Evolutionary conservation across 2,329 filamentous ascomycete species (phyloP).

Genomic region (Cryphonectria nitschkei): DNA sequence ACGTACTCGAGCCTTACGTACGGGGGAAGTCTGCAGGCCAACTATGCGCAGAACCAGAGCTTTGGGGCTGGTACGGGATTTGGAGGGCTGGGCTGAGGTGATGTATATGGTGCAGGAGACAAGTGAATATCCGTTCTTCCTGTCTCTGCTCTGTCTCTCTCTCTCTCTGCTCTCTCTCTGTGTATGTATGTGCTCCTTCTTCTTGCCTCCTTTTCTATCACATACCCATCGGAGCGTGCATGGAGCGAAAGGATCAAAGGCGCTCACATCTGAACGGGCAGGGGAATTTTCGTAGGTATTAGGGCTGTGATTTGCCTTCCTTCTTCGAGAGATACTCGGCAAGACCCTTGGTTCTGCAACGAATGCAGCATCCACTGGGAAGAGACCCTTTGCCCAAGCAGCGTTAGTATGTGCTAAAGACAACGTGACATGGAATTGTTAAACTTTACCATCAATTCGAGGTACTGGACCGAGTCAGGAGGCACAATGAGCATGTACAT

Average conservation of each 20-base stretch:
- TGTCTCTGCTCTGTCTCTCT: too few relatives aligned
- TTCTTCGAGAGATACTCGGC: neutral
- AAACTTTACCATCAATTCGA: too few relatives aligned
- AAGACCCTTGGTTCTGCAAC: neutral
- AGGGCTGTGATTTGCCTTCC: neutral
- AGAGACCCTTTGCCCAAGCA: neutral
- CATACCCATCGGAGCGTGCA: neutral
- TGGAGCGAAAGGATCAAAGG: neutral
- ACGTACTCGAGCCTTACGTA: slow-evolving; percentile 29
- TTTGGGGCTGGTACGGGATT: slow-evolving; percentile 5
- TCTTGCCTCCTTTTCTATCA: neutral
- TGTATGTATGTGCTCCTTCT: too few relatives aligned
- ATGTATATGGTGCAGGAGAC: neutral
- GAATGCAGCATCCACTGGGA: neutral
- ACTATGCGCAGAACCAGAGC: slow-evolving; percentile 28
- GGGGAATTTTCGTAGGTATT: neutral
- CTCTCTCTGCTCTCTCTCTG: neutral
- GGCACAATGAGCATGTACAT: too few relatives aligned
- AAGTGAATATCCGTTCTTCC: neutral
- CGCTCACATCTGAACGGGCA: neutral
- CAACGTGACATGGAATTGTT: too few relatives aligned
- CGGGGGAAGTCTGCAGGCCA: slow-evolving; percentile 29
- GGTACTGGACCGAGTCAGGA: too few relatives aligned
- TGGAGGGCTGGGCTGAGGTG: neutral
- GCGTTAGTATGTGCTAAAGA: too few relatives aligned